Conservation (phyloP, 2,329 filamentous ascomycete species). For the Pseudogymnoascus sp. region DNA sequence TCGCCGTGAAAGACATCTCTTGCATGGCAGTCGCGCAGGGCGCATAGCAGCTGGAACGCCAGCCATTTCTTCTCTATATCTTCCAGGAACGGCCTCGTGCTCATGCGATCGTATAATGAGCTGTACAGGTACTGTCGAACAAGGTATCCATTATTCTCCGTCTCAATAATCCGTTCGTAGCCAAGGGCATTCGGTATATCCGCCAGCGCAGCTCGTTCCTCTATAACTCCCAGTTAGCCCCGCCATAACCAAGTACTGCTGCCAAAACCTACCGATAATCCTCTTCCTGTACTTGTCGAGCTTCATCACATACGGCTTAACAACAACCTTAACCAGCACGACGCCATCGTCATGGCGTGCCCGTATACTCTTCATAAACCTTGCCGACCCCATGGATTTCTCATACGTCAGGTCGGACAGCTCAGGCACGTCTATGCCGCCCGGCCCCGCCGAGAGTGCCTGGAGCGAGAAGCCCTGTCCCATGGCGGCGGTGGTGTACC, state of each 20-base stretch:
- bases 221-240: conserved; percentile 37
- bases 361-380: conserved; percentile 95
- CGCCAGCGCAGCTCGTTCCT: conserved; percentile 68
- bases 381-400: conserved; percentile 79
- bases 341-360: conserved; percentile 84
- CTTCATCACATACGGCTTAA: conserved; percentile 83
- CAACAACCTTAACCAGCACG: conserved; percentile 87
- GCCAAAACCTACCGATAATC: conserved; percentile 56
- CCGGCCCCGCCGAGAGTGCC: conserved; percentile 82
- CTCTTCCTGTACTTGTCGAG: conserved; percentile 70
- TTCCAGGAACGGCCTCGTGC: conserved; percentile 91
- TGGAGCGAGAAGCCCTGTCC: conserved; percentile 94
- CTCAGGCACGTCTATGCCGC: conserved; percentile 89
- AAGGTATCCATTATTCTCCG: conserved; percentile 81
- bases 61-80: conserved; percentile 99
- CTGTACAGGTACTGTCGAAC: conserved; percentile 94
- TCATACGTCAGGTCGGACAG: conserved; percentile 87
- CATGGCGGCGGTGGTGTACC: conserved; percentile 45
- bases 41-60: conserved; percentile 88
- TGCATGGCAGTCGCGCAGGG: conserved; percentile 82
- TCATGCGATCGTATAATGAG: conserved; percentile 93
- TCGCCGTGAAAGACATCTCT: conserved; percentile 91
- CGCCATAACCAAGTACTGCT: neutral
- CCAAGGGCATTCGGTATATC: conserved; percentile 85
- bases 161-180: conserved; percentile 88